Percentiles rank a stretch among this genome's conserved stretches.
Evolutionary conservation across 129 eudicot genomes (phyloP).

Genomic region (Flaveria trinervia): DNA sequence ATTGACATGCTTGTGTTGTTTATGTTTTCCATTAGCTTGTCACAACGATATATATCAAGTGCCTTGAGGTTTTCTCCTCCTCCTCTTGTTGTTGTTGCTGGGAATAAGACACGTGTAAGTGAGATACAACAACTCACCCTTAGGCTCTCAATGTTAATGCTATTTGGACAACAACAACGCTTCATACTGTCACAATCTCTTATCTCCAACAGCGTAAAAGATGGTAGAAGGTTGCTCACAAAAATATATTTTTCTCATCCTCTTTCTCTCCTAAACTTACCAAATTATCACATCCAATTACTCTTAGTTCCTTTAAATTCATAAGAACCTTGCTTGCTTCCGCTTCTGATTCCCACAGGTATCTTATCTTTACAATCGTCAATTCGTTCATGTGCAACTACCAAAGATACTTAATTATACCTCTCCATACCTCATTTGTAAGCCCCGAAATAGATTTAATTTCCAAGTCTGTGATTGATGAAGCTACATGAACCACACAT

Average conservation of each 20-base stretch:
- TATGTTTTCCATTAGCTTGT: background rate
- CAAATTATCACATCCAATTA: background rate
- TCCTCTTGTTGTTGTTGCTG: background rate
- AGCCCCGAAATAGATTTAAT: background rate
- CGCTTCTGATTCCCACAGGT: constrained; percentile 27
- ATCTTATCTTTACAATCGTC: constrained; percentile 11
- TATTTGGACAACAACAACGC: background rate
- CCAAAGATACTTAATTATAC: background rate
- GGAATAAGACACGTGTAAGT: background rate
- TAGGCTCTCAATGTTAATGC: background rate
- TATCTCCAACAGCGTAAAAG: background rate
- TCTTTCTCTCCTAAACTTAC: constrained; percentile 22
- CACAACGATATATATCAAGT: background rate
- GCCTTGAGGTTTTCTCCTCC: constrained; percentile 18
- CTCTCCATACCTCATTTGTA: constrained; percentile 19
- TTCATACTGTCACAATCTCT: background rate
- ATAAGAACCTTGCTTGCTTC: constrained; percentile 24
- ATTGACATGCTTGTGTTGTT: background rate
- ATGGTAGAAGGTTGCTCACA: background rate
- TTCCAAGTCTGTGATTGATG: background rate
- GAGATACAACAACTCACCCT: background rate
- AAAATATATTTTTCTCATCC: background rate
- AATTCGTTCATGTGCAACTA: background rate
- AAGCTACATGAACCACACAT: too few species aligned
- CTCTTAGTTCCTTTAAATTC: background rate